Evolutionary conservation across 202 grass and related monocot species (phyloP), one percentile per base, ranked within the genome.

Genomic region (Eragrostis tef): DNA sequence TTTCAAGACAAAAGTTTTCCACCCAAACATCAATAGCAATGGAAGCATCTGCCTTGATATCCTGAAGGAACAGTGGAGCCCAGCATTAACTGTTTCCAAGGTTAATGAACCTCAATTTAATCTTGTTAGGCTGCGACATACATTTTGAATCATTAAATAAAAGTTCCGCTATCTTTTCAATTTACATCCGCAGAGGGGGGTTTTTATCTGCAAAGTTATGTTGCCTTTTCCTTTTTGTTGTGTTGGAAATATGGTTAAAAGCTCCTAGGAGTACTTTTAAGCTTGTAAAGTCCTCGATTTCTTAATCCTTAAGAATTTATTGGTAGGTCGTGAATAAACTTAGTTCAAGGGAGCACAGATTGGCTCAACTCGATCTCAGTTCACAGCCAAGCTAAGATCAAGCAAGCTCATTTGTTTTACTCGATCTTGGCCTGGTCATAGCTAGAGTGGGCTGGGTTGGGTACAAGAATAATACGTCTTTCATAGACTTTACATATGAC

Each of bases 31-130:
- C 69, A 87, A 87, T 46, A 77, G 79, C 56, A 87, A 82, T 29
- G 85, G 79, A 52, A 87, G 79, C 62, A 82, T 87, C 65, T 87
- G 85, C 46, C 85, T 87, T 12, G 71, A 87, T 75, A 82, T 81
- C 36, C 75, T 87, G 12, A 81, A 87, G 46, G 85, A 87, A 39
- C 79, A 87, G 36, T 81, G 85, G 85, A 87, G 85, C 54, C 85
- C 71, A 11, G 78, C 85, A 64, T 70, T 87, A n/a, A 87, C 85
- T 4, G 75, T 87, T 77, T 82, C 85, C 29, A 81, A 87, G 78
- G 79, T 81, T 20, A 29, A 12, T 13, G 14, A 13, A 49, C 12
- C 12, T 49, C 12, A 49, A 49, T 1, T 4, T 39, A 39, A 39
- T 39, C 34, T 49, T 49, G 3, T 15, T 49, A 14, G 11, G 47